Percentiles rank a stretch among this genome's conserved stretches.
Evolutionary conservation across 257 asterid genomes (phyloP).

Genomic region (Solanum pimpinellifolium): DNA sequence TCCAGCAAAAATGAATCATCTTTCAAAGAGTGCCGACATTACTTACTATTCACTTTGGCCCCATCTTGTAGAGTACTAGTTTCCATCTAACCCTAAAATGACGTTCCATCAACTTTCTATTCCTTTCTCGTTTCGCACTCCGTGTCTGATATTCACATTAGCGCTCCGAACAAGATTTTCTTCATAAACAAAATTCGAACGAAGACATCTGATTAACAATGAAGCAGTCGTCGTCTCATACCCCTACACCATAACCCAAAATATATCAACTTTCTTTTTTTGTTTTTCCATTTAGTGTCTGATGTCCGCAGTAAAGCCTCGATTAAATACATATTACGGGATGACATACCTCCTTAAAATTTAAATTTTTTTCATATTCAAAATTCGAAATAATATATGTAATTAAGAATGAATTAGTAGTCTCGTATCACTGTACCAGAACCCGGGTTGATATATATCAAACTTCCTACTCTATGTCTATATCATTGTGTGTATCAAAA

Average conservation of each 20-base stretch:
- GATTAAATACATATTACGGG: neutral
- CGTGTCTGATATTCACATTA: neutral
- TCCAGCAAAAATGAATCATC: slow-evolving; percentile 11
- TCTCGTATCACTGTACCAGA: too few relatives aligned
- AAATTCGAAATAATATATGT: too few relatives aligned
- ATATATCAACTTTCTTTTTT: too few relatives aligned
- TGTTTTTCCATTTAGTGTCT: neutral
- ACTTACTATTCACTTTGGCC: slow-evolving; percentile 16
- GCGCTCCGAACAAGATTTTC: too few relatives aligned
- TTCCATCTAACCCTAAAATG: slow-evolving; percentile 87
- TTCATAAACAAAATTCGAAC: too few relatives aligned
- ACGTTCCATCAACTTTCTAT: slow-evolving; percentile 56
- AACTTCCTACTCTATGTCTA: neutral
- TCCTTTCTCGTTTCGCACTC: neutral
- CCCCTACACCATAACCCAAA: neutral
- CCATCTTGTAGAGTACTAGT: slow-evolving; percentile 15
- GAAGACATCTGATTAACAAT: neutral
- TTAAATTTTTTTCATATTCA: neutral
- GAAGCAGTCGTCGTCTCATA: neutral
- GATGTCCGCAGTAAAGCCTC: too few relatives aligned
- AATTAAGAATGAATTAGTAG: too few relatives aligned
- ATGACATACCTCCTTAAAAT: too few relatives aligned
- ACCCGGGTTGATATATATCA: neutral
- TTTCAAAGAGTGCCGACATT: slow-evolving; percentile 29
- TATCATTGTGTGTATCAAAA: neutral